Percentiles rank a stretch among this genome's conserved stretches.
phyloP scores from a whole-genome alignment of 768 basidiomycete genomes.

The Strobilomyces dryophilus region DNA sequence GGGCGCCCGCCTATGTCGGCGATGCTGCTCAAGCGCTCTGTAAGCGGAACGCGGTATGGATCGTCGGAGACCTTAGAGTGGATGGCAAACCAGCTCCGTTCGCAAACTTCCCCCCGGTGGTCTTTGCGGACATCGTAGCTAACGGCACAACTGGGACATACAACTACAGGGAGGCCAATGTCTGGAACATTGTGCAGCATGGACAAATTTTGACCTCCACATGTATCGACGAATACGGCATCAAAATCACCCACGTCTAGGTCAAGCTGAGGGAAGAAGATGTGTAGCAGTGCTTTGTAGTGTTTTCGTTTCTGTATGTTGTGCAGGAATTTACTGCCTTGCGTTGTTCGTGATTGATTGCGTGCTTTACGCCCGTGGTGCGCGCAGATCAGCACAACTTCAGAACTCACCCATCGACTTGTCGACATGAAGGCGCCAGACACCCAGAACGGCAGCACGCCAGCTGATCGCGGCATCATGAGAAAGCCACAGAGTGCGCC shows the following conservation, averaged over 20 bases:
- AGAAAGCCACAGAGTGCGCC: too few species aligned
- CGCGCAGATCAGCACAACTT: too few species aligned
- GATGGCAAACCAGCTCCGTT: not conserved
- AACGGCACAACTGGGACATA: not conserved
- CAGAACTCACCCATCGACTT: too few species aligned
- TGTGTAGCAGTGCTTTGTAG: not conserved
- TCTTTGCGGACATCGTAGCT: not conserved
- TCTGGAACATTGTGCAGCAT: not conserved
- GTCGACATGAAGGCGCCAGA: too few species aligned
- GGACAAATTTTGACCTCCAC: not conserved
- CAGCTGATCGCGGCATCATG: too few species aligned
- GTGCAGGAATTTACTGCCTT: too few species aligned
- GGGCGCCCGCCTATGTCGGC: too few species aligned
- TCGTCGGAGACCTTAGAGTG: conserved; percentile 9
- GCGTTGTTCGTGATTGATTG: too few species aligned
- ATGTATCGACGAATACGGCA: not conserved
- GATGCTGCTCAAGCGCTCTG: conserved; percentile 3
- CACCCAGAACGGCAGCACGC: too few species aligned
- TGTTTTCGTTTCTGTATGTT: not conserved
- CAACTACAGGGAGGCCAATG: not conserved
- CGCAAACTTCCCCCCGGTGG: conserved; percentile 2
- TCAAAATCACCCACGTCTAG: conserved; percentile 1
- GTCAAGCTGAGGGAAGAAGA: not conserved
- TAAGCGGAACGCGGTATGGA: conserved; percentile 7
- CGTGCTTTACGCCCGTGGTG: too few species aligned